Percentiles rank a stretch among this genome's conserved stretches.
Evolutionary conservation across 2,329 filamentous ascomycete genomes (phyloP).

Genomic region (Lasiodiplodia citricola): DNA sequence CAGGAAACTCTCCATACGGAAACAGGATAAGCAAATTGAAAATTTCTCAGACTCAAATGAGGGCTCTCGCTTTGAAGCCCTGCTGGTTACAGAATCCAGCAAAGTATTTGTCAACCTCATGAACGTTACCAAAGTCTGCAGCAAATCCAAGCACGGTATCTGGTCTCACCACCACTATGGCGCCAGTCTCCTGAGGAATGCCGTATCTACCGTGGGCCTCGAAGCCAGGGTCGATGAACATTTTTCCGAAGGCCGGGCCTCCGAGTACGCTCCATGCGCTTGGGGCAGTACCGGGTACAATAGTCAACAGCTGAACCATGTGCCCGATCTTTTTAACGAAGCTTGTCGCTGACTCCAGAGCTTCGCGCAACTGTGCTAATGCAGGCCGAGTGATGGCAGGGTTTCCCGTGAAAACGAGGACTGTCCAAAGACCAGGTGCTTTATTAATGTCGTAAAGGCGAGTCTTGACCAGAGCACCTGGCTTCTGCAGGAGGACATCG

Average conservation of each 20-base stretch:
- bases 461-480: background rate
- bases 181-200: background rate
- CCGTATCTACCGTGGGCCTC: background rate
- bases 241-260: slow-evolving; percentile 2
- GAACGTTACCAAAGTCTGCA: background rate
- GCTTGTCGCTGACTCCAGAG: background rate
- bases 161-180: slow-evolving; percentile 2
- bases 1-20: background rate
- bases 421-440: background rate
- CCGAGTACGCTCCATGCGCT: background rate
- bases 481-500: slow-evolving; percentile 5
- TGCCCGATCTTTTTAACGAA: background rate
- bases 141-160: slow-evolving; percentile 2
- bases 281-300: background rate
- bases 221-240: slow-evolving; percentile 7
- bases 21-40: background rate
- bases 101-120: slow-evolving; percentile 5
- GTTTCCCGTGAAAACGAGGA: slow-evolving; percentile 4
- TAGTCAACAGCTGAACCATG: background rate
- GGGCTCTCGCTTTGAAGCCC: background rate
- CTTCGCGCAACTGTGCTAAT: background rate
- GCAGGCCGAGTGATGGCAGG: background rate
- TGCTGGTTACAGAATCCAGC: background rate
- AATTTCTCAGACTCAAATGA: background rate
- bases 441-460: background rate